Base-by-base conservation (phyloP, 345 rosid genomes). In the Salix suchowensis region DNA sequence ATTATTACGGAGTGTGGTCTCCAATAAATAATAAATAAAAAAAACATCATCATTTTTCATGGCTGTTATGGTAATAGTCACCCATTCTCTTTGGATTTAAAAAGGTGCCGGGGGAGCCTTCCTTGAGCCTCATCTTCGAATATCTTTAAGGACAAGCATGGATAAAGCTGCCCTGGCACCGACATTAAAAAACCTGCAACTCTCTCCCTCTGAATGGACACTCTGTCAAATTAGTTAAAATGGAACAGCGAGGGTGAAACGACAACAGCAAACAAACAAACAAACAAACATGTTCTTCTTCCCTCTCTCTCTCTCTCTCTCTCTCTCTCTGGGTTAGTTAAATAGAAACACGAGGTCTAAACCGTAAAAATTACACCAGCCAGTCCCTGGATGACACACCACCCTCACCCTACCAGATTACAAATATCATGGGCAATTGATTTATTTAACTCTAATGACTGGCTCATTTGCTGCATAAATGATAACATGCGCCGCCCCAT, bases 131-230 rank as follows among this genome's bases (percentile, higher is more conserved):
- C 11, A 74, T 78, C 76, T 79, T 58, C 37, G 6, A 23, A 61
- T 78, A 71, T 74, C 84, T 84, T 82, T 34, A 24, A 76, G 79
- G 7, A 14, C 66, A 84, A 82, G 87, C 79, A 74, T 48, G 44
- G 40, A 23, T 65, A 77, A 82, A 40, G 78, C 58, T 72, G 76
- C 69, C 72, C 48, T 24, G n/a, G 32, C 44, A 30, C n/a, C 44
- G n/a, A 65, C 82, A 82, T 75, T 76, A 72, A 70, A 70, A 39
- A 68, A 4, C 6, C 67, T 23, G 23, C 13, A 68, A 7, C 40
- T 48, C 42, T 55, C 55, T 40, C n/a, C 52, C 34, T 23, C 13
- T 0, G 16, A 46, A 13, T 2, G 50, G 5, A 4, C 16, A 44
- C 50, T 1, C 50, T 46, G 16, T 46, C 50, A 14, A 14, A 46